A percentile compares a stretch with the other conserved stretches of the same genome.
phyloP scores from a whole-genome alignment of 1,284 basidiomycete species.

The Peniophora sp. region DNA sequence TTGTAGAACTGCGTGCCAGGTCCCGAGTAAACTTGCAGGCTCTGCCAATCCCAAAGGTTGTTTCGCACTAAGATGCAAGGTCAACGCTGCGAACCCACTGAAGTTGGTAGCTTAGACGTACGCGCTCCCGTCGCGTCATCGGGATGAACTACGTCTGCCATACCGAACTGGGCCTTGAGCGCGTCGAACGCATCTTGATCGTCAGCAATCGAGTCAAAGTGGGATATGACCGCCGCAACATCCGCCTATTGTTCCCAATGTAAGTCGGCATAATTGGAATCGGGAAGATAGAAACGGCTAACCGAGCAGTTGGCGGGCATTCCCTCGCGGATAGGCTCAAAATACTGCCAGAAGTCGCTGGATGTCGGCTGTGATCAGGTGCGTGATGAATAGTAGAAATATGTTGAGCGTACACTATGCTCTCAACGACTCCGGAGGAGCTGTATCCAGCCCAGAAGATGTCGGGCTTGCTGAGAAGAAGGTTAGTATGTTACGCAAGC shows the following conservation, averaged over 20 bases:
- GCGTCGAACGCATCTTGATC: slow-evolving; percentile 36
- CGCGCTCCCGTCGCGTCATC: slow-evolving; percentile 61
- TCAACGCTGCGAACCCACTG: slow-evolving; percentile 8
- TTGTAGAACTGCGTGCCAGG: slow-evolving; percentile 40
- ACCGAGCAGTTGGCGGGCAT: slow-evolving; percentile 69
- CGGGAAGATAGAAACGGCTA: no score
- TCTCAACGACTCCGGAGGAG: slow-evolving; percentile 66
- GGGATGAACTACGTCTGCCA: slow-evolving; percentile 46
- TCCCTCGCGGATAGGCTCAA: slow-evolving; percentile 57
- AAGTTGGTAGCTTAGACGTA: slow-evolving; percentile 15
- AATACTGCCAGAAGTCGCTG: slow-evolving; percentile 65
- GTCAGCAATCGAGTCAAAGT: slow-evolving; percentile 42
- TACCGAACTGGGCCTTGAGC: slow-evolving; percentile 51
- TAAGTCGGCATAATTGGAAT: no score
- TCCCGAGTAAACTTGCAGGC: slow-evolving; percentile 44
- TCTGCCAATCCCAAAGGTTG: slow-evolving; percentile 51
- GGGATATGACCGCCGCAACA: slow-evolving; percentile 49
- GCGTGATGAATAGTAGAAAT: not conserved
- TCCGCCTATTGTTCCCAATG: no score
- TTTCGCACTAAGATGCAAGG: slow-evolving; percentile 37
- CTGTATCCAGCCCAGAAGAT: slow-evolving; percentile 63
- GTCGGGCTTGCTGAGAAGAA: slow-evolving; percentile 43
- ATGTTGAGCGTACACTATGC: slow-evolving; percentile 40
- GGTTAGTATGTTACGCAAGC: not conserved
- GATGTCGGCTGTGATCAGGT: not conserved